These are phyloP conservation scores for Hevea brasiliensis DNA, from an alignment of 345 rosid species.

Conservation along the genomic window DNA sequence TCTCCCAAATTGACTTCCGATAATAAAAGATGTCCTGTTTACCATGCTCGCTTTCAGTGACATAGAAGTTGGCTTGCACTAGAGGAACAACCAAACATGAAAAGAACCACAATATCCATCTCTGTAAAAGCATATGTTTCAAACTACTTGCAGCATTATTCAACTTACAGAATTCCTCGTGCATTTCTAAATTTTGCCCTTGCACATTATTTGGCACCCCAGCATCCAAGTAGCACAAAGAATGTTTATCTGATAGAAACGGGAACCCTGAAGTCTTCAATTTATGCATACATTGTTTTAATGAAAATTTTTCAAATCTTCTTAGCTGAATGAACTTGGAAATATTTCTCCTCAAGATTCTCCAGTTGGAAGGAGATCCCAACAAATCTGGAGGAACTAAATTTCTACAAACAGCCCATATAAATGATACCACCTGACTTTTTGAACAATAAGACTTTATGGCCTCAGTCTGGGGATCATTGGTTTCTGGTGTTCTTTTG, in stretches of 20 bases:
- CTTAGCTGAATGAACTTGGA: constrained; percentile 60
- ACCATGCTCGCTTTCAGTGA: constrained; percentile 75
- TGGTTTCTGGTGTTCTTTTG: constrained; percentile 15
- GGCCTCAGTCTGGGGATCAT: constrained; percentile 27
- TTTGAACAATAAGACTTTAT: constrained; percentile 52
- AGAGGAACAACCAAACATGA: constrained; percentile 60
- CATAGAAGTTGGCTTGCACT: constrained; percentile 71
- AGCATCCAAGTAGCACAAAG: constrained; percentile 28
- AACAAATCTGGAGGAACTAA: constrained; percentile 70
- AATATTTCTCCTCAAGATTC: constrained; percentile 62
- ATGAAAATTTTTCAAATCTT: constrained; percentile 66
- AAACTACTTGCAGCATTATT: constrained; percentile 27
- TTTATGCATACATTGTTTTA: constrained; percentile 57
- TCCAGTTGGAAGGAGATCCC: constrained; percentile 65
- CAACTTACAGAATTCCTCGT: constrained; percentile 24
- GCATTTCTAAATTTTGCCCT: constrained; percentile 21
- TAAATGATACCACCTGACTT: constrained; percentile 66
- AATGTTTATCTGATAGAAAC: constrained; percentile 45
- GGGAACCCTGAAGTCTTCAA: constrained; percentile 54
- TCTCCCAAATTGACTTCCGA: constrained; percentile 66
- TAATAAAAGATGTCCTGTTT: constrained; percentile 60
- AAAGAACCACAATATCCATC: constrained; percentile 87
- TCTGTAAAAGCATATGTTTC: constrained; percentile 49
- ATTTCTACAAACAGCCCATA: constrained; percentile 77
- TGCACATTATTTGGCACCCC: constrained; percentile 20